Evolutionary conservation across 78 protist genomes (phyloP).

Genomic region (Dictyostelium firmibasis): DNA sequence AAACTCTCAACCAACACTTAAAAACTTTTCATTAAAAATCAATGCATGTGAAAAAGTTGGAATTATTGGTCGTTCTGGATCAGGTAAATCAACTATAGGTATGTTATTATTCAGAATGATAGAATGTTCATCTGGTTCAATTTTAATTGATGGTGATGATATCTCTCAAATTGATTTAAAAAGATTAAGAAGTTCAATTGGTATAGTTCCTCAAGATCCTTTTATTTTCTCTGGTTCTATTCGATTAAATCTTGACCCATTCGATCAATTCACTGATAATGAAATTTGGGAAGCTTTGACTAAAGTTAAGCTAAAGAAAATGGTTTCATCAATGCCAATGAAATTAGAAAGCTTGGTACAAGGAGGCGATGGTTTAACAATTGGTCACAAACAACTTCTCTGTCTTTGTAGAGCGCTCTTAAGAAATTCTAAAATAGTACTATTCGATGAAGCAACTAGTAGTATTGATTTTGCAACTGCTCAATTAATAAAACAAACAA

Average conservation of each 20-base stretch:
- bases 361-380: conserved; percentile 57
- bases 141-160: conserved; percentile 79
- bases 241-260: conserved; percentile 73
- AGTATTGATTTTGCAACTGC: conserved; percentile 90
- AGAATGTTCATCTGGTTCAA: conserved; percentile 28
- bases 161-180: conserved; percentile 44
- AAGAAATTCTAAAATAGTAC: conserved; percentile 77
- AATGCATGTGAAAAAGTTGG: conserved; percentile 85
- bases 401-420: conserved; percentile 97
- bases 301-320: conserved; percentile 22
- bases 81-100: conserved; percentile 87
- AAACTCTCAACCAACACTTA: conserved; percentile 60
- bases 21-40: conserved; percentile 46
- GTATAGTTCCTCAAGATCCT: conserved; percentile 95
- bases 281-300: conserved; percentile 82
- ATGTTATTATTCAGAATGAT: conserved; percentile 83
- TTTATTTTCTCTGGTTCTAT: conserved; percentile 87
- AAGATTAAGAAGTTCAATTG: conserved; percentile 77
- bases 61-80: conserved; percentile 92
- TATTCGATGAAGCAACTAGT: conserved; percentile 97
- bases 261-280: conserved; percentile 10
- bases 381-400: conserved; percentile 96
- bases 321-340: conserved; percentile 12
- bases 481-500: conserved; percentile 61
- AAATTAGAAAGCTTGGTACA: conserved; percentile 14